Evolutionary conservation across 1,139 yeast genomes (phyloP), one percentile per base, ranked within the genome.

Genomic region (Taphrina flavorubra): DNA sequence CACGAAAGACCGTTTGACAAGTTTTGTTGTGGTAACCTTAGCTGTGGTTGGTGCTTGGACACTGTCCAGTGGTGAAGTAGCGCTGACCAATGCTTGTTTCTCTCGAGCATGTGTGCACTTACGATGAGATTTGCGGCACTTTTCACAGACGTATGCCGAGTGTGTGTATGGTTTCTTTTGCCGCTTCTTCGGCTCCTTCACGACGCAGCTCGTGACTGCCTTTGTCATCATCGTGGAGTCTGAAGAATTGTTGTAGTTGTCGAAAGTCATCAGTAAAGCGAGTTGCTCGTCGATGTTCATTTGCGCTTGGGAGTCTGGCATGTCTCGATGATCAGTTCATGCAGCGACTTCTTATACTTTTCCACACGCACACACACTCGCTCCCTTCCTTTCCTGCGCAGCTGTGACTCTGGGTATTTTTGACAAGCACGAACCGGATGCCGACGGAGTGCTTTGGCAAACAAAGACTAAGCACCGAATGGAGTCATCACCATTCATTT

Each of bases 61-160:
- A 8, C n/a, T 49, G 5, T 49, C 36, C 10, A 11, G 36, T 20
- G 53, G 34, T 37, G 16, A 25, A n/a, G 36, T 20, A 25, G 49
- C 10, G 42, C 42, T 36, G 20, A 37, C 42, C 18, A 6, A 11
- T 36, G 40, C 42, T 8, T 13, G 10, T 14, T 53, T 18, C 20
- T 13, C 42, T 8, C 40, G 58, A 11, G 58, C 11, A 37, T 63
- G 67, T 25, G 51, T 53, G 46, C 67, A 63, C 34, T 57, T 44
- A 2, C 67, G 67, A 37, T 63, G 67, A 5, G 67, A 56, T 37
- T 55, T 53, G 34, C 67, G 67, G 40, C 67, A 63, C 18, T 44
- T 40, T 6, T 53, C 67, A 31, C 67, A 63, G 18, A 55, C 67
- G n/a, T 40, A 63, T 25, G 39, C 37, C 10, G 67, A 53, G 20